phyloP scores from a whole-genome alignment of 768 basidiomycete genomes.

The Hortiboletus campestris region DNA sequence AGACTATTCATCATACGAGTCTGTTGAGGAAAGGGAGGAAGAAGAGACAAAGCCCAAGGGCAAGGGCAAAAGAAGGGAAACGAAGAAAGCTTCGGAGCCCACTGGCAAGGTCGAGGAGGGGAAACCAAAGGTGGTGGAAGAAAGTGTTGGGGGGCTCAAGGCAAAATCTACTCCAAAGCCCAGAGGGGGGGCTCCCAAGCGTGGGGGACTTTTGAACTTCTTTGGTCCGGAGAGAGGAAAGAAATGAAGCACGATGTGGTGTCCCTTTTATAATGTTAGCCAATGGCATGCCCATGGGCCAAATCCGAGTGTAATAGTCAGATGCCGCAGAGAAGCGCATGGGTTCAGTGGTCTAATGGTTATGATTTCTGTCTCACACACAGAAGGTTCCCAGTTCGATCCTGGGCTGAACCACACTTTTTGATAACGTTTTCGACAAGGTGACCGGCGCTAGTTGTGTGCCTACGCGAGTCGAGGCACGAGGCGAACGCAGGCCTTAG shows the following conservation, averaged over 20 bases:
- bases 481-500: no score
- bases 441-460: no score
- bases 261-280: neutral
- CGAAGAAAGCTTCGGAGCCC: slow-evolving; percentile 16
- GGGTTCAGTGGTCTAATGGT: slow-evolving; percentile 47
- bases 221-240: slow-evolving; percentile 32
- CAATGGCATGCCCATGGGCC: neutral
- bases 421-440: neutral
- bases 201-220: slow-evolving; percentile 32
- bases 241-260: slow-evolving; percentile 16
- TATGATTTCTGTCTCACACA: slow-evolving; percentile 51
- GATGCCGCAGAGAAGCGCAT: fast-evolving
- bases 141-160: slow-evolving; percentile 16
- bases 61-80: slow-evolving; percentile 17
- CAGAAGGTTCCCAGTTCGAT: slow-evolving; percentile 50
- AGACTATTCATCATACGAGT: slow-evolving; percentile 81
- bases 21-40: slow-evolving; percentile 56
- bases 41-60: slow-evolving; percentile 19
- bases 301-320: neutral
- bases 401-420: slow-evolving; percentile 40
- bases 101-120: slow-evolving; percentile 13
- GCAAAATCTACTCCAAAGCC: slow-evolving; percentile 15
- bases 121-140: slow-evolving; percentile 13
- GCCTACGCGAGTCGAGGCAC: no score
- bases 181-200: slow-evolving; percentile 22